Conservation (phyloP, 2,329 filamentous ascomycete species). For the Colletotrichum sp. region DNA sequence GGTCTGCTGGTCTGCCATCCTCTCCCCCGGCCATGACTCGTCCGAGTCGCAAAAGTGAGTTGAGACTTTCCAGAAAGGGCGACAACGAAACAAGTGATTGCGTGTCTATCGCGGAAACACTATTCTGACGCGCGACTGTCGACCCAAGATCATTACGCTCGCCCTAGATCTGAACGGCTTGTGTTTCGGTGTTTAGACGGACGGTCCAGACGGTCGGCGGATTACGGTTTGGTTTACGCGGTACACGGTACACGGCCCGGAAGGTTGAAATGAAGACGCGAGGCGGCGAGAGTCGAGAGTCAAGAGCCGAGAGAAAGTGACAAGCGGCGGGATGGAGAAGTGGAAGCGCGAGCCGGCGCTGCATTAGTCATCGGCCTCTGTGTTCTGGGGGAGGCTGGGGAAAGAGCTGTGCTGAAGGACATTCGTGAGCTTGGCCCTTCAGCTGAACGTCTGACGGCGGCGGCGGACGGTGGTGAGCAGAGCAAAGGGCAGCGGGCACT, state of each 20-base stretch:
- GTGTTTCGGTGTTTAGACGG: conserved; percentile 10
- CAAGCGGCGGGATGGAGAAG: not conserved
- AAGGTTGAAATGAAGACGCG: not conserved
- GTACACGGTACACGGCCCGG: not conserved
- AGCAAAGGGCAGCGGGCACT: not conserved
- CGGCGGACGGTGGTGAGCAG: not conserved
- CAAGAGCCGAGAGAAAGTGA: not conserved
- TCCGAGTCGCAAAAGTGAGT: conserved; percentile 18
- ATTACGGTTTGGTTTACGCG: not conserved
- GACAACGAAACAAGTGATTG: conserved; percentile 21
- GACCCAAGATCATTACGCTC: conserved; percentile 7
- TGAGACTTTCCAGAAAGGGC: conserved; percentile 19
- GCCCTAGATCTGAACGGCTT: conserved; percentile 10
- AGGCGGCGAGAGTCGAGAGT: not conserved
- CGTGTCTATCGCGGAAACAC: conserved; percentile 14
- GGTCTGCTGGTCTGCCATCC: not conserved
- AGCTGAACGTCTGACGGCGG: not conserved
- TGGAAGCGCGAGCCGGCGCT: not conserved
- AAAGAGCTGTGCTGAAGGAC: not conserved
- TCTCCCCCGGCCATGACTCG: not conserved
- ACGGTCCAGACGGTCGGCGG: not conserved
- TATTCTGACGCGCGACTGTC: conserved; percentile 8
- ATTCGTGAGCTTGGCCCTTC: not conserved
- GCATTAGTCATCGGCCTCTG: not conserved
- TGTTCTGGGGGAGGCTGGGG: not conserved